A percentile compares a stretch with the other conserved stretches of the same genome.
These are phyloP conservation scores for Dothistroma pini DNA, from an alignment of 2,329 filamentous ascomycete species.

Conservation along the genomic window DNA sequence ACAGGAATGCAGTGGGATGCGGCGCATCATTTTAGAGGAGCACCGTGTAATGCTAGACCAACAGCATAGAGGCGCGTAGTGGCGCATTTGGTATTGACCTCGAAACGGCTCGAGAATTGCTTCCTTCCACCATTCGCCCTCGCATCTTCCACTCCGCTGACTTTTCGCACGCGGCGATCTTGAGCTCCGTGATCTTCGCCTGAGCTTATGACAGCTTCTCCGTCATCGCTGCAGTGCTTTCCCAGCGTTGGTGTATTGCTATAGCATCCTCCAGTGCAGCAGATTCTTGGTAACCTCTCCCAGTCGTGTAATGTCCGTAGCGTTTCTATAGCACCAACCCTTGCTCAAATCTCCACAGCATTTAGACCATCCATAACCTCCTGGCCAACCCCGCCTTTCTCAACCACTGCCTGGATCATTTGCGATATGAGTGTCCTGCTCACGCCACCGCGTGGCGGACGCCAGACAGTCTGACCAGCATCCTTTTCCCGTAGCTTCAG, in stretches of 20 bases:
- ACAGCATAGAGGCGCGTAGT: not conserved
- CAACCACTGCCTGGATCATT: constrained; percentile 73
- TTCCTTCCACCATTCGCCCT: not conserved
- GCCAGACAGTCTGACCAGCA: constrained; percentile 66
- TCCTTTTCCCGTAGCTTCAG: constrained; percentile 48
- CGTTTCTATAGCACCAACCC: not conserved
- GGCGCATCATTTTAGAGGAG: not conserved
- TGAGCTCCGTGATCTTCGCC: not conserved
- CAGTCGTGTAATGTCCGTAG: not conserved
- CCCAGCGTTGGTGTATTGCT: not conserved
- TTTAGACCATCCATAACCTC: constrained; percentile 82
- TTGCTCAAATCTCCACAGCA: constrained; percentile 56
- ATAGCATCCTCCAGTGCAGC: not conserved
- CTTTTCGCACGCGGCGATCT: not conserved
- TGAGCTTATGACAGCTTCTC: not conserved
- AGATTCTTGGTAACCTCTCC: not conserved
- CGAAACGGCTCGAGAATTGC: not conserved
- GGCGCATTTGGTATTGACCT: not conserved
- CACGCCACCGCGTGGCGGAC: constrained; percentile 76
- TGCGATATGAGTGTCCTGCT: constrained; percentile 68
- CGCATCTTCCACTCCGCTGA: not conserved
- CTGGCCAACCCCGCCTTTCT: constrained; percentile 74
- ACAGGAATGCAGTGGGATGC: not conserved
- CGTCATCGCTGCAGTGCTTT: not conserved
- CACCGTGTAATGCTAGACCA: not conserved